Evolutionary conservation across 257 asterid genomes (phyloP).

Genomic region (Solanum medicagineum): DNA sequence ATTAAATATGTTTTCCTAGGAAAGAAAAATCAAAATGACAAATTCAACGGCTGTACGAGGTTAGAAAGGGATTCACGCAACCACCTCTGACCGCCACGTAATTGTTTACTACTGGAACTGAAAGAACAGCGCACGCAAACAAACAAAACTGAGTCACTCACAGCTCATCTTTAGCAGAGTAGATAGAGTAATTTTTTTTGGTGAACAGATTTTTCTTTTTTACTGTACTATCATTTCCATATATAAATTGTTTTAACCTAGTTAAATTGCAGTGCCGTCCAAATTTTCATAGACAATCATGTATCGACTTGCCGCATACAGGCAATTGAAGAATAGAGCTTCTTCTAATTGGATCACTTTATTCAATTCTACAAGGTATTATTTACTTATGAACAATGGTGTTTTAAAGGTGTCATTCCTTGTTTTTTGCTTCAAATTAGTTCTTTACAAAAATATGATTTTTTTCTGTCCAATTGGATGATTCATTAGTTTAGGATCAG

Average conservation of each 20-base stretch:
- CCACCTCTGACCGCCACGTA: not conserved
- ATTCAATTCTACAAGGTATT: conserved; percentile 25
- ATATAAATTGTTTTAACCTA: not conserved
- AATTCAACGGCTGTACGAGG: not conserved
- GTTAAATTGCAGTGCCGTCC: not conserved
- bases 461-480: not conserved
- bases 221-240: not conserved
- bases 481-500: not conserved
- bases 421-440: not conserved
- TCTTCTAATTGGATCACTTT: conserved; percentile 10
- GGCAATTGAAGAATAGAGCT: conserved; percentile 24
- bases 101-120: not conserved
- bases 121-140: not conserved
- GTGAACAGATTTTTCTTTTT: too few species aligned
- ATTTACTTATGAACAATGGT: not conserved
- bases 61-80: not conserved
- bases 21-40: not conserved
- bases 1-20: too few species aligned
- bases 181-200: too few species aligned
- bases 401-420: not conserved
- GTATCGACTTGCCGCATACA: conserved; percentile 21
- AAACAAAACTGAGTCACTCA: not conserved
- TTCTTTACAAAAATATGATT: not conserved
- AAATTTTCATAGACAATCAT: conserved; percentile 7
- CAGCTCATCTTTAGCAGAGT: not conserved